phyloP scores from a whole-genome alignment of 108 stramenopile species.

The Nitzschia sp. region DNA sequence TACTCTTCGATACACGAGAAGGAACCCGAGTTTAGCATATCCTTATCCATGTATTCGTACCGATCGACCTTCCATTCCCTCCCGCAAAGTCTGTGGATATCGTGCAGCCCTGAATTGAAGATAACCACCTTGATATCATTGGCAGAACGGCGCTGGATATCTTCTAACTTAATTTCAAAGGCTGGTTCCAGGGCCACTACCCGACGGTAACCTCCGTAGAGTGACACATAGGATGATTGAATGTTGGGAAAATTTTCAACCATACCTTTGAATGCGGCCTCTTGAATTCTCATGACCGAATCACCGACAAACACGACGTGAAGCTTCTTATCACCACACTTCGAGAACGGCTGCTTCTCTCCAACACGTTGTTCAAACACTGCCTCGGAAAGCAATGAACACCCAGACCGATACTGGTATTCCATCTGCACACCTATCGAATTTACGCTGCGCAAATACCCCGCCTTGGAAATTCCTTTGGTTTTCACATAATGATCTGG shows the following conservation, averaged over 20 bases:
- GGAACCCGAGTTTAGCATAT: slow-evolving; percentile 6
- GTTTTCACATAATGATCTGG: slow-evolving; percentile 20
- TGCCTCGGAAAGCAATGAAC: slow-evolving; percentile 1
- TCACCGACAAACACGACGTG: slow-evolving; percentile 81
- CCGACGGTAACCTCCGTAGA: slow-evolving; percentile 28
- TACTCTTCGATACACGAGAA: slow-evolving; percentile 58
- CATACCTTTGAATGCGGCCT: slow-evolving; percentile 28
- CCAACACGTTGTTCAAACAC: neutral
- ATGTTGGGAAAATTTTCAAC: slow-evolving; percentile 12
- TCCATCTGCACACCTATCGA: slow-evolving; percentile 65
- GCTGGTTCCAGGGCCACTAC: slow-evolving; percentile 16
- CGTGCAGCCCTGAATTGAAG: slow-evolving; percentile 80
- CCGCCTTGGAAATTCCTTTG: slow-evolving; percentile 31
- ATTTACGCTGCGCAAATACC: slow-evolving; percentile 59
- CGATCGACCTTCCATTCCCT: slow-evolving; percentile 38
- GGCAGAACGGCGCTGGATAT: slow-evolving; percentile 4
- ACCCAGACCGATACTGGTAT: slow-evolving; percentile 8
- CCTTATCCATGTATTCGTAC: slow-evolving; percentile 23
- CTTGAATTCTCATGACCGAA: slow-evolving; percentile 67
- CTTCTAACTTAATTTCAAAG: slow-evolving; percentile 2
- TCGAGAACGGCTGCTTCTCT: slow-evolving; percentile 1
- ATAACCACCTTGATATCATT: slow-evolving; percentile 48
- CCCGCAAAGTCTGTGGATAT: slow-evolving; percentile 72
- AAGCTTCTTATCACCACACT: slow-evolving; percentile 25
- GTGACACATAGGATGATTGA: slow-evolving; percentile 3